Evolutionary conservation across 306 rosid species (phyloP), one percentile per base, ranked within the genome.

Genomic region (Calophaca sinica): DNA sequence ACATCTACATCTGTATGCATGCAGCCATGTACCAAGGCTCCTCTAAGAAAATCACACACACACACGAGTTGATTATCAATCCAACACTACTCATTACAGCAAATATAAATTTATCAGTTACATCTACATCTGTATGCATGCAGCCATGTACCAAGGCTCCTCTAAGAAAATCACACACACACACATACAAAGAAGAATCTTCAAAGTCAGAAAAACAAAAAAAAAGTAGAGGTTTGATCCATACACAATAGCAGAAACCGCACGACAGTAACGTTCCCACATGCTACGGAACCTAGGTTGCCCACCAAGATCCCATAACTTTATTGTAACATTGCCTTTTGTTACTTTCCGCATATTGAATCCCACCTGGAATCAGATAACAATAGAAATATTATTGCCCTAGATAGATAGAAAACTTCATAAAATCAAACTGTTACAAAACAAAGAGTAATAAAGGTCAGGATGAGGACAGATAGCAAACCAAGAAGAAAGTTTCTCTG

Each of bases 241-340:
- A 68, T 92, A 92, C 97, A 92, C 94, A 74, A 92, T 90, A 53
- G 97, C 97, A 70, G 97, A 90, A 81, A 90, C 97, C 0, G 97
- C 90, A 62, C 97, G 96, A 58, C 97, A 92, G 74, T 92, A 92
- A 52, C 97, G 88, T 72, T 92, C 97, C 97, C 97, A 92, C 97
- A 90, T 90, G 90, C 96, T 92, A 82, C 96, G 96, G 83, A 92
- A 92, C 83, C 97, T 88, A 65, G 97, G 97, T 69, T 92, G 97
- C 39, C 97, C 97, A 81, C 97, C 97, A 75, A 92, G 94, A 88
- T 92, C 97, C 97, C 97, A 92, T 85, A 92, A 86, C 83, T 92
- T 92, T 39, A 92, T 92, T 8, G 97, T 92, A 39, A 92, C 97
- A 71, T 92, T 92, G 78, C 97, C 97, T 81, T 92, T 92, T 46